Evolutionary conservation across 176 grass and related monocot genomes (phyloP), one percentile per base, ranked within the genome.

Genomic region (Lolium multiflorum): DNA sequence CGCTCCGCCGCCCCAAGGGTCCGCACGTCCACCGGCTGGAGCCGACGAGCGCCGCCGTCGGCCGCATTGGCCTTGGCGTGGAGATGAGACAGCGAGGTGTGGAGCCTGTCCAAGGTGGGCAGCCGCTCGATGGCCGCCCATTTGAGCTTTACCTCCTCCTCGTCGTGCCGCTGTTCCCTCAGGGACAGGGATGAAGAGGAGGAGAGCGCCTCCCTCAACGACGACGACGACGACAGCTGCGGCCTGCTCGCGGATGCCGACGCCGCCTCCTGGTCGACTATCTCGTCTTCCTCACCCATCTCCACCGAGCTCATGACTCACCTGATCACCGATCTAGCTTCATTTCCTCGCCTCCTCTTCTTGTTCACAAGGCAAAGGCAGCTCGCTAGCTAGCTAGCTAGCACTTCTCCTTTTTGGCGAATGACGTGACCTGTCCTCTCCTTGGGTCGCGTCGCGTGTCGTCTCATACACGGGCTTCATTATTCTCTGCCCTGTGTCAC

Each of bases 101-200:
- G 89, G 6, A 91, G 39, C 24, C 90, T 82, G 63, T 91, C 79
- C 14, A 18, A 31, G 26, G 89, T 93, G 6, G 86, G 89, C 48
- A 94, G 89, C 79, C 92, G 80, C 84, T 94, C 95, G 47, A 94
- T 77, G 24, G 89, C 87, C 17, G 87, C 95, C 92, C 92, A 94
- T 77, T 90, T 74, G 75, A 91, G 59, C 87, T 97, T 74, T 0
- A 63, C 48, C 37, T 97, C 90, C 2, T 97, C 90, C 31, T 35
- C 31, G 1, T 89, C 91, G 6, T 21, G 73, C 7, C 28, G 48
- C 48, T 51, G 73, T 24, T 76, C 73, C 11, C 48, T 31, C 14
- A 52, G 22, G 44, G 71, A 67, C 2, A 76, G 16, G 72, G 72
- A 76, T 1, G 72, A 74, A 13, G 71, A 10, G 13, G 46, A 76